Percentiles rank a stretch among this genome's conserved stretches.
Evolutionary conservation across 2,329 filamentous ascomycete genomes (phyloP).

Genomic region (Talaromyces sp.): DNA sequence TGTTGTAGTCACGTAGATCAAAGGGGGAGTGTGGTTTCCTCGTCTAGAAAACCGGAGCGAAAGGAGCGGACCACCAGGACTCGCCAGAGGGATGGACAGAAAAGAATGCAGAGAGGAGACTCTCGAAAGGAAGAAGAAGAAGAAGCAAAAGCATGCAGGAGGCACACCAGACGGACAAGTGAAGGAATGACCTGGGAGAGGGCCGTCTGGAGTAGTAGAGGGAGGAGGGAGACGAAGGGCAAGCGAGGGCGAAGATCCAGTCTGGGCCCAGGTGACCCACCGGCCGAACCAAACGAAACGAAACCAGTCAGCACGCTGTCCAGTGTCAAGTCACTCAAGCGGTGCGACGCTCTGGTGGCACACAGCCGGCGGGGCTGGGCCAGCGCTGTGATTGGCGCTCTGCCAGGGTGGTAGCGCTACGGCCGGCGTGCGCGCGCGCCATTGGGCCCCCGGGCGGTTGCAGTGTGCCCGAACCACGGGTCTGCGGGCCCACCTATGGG

Average conservation of each 20-base stretch:
- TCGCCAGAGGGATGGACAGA: slow-evolving; percentile 15
- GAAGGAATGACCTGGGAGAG: slow-evolving; percentile 5
- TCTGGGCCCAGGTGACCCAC: neutral
- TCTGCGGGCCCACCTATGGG: neutral
- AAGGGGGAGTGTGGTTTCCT: slow-evolving; percentile 13
- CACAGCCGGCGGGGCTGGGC: neutral
- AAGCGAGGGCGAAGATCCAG: neutral
- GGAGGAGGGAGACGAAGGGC: slow-evolving; percentile 6
- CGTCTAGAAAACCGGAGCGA: slow-evolving; percentile 18
- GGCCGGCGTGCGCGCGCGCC: neutral
- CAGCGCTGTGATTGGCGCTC: neutral
- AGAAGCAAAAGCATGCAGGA: neutral
- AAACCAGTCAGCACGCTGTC: neutral
- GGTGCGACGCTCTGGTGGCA: slow-evolving; percentile 1
- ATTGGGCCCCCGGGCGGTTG: neutral
- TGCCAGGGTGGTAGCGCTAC: neutral
- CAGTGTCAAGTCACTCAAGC: neutral
- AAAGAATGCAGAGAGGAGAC: slow-evolving; percentile 12
- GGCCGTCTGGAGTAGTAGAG: slow-evolving; percentile 11
- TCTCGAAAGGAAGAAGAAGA: neutral
- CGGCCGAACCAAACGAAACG: neutral
- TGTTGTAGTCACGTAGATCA: slow-evolving; percentile 1
- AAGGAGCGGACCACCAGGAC: slow-evolving; percentile 38
- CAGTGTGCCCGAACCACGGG: neutral
- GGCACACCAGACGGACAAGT: neutral